Percentiles rank a stretch among this genome's conserved stretches.
Conservation (phyloP, 1,284 basidiomycete species). For the Cryptococcus maquisensis region DNA sequence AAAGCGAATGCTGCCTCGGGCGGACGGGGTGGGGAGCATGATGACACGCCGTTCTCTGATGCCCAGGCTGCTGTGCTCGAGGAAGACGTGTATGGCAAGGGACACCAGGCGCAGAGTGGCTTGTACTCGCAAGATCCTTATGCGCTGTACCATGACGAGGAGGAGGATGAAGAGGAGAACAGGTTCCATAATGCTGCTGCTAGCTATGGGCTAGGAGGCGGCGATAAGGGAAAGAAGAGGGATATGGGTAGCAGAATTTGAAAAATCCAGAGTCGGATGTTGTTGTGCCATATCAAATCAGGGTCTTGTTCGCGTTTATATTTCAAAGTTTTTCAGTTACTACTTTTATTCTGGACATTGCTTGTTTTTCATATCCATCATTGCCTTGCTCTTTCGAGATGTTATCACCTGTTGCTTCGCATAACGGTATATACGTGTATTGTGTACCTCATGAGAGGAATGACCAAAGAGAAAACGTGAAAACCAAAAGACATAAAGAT, state of each 20-base stretch:
- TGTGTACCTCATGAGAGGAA: no score
- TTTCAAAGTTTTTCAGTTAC: background rate
- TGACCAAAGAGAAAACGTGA: no score
- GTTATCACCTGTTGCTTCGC: no score
- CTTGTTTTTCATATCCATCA: background rate
- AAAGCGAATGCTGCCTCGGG: constrained; percentile 13
- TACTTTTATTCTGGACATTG: background rate
- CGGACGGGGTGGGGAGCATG: constrained; percentile 40
- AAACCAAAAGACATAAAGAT: no score
- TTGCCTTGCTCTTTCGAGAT: no score
- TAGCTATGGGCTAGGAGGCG: constrained; percentile 7
- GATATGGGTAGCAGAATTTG: background rate
- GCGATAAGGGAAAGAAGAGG: background rate
- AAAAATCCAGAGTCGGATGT: background rate
- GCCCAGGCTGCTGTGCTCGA: constrained; percentile 10
- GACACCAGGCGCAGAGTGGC: constrained; percentile 16
- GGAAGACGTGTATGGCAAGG: constrained; percentile 19
- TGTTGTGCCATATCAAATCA: background rate
- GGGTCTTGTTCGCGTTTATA: background rate
- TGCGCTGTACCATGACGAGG: constrained; percentile 26
- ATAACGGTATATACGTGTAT: no score
- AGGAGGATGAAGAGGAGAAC: constrained; percentile 8
- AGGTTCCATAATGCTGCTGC: constrained; percentile 11
- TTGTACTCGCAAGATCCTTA: constrained; percentile 34
- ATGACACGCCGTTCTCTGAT: constrained; percentile 17